These are phyloP conservation scores for Kurtzmaniella quercitrusa DNA, from an alignment of 1,139 yeast species.

Conservation along the genomic window DNA sequence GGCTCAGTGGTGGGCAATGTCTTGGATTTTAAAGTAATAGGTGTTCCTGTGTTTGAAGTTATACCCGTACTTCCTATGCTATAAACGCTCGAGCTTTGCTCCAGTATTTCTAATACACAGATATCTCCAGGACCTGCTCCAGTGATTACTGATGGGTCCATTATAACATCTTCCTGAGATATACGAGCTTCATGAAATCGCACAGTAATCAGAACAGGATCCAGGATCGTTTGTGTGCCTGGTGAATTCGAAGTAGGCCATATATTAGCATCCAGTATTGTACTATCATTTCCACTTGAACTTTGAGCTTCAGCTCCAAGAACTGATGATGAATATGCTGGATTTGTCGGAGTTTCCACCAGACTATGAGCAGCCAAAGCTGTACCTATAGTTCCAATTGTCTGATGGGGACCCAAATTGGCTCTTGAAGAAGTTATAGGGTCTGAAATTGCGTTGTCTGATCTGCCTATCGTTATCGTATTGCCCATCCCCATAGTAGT, in stretches of 20 bases:
- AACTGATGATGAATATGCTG: neutral
- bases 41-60: neutral
- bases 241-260: slow-evolving; percentile 4
- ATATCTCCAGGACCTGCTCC: slow-evolving; percentile 68
- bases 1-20: neutral
- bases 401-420: neutral
- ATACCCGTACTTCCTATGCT: neutral
- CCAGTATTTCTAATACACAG: slow-evolving; percentile 46
- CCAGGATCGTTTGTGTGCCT: slow-evolving; percentile 7
- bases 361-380: neutral
- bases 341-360: neutral
- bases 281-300: neutral
- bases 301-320: neutral
- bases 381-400: neutral
- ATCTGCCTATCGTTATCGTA: slow-evolving; percentile 17
- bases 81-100: neutral
- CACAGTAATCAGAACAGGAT: slow-evolving; percentile 48
- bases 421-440: neutral
- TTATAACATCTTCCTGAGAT: slow-evolving; percentile 54
- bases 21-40: neutral
- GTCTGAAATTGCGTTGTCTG: neutral
- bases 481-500: slow-evolving; percentile 11
- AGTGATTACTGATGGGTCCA: slow-evolving; percentile 57
- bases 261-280: neutral
- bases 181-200: slow-evolving; percentile 73